phyloP scores from a whole-genome alignment of 2,329 filamentous ascomycete species.

The Nemania sp. region DNA sequence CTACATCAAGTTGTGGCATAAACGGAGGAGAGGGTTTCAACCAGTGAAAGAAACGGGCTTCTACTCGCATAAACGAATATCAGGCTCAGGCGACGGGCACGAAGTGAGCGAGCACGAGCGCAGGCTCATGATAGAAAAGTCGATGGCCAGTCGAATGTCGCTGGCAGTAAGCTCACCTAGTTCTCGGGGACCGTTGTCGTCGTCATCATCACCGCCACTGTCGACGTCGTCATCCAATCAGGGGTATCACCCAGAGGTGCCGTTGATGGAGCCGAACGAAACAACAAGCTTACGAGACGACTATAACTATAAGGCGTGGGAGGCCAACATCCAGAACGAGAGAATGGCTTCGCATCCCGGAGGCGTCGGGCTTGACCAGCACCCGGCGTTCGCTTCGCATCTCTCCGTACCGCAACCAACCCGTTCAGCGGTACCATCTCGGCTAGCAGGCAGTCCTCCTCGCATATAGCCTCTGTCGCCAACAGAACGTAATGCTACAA shows the following conservation, averaged over 20 bases:
- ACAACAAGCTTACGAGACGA: conserved; percentile 37
- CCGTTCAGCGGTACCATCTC: conserved; percentile 26
- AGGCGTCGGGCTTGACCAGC: conserved; percentile 25
- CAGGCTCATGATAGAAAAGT: conserved; percentile 39
- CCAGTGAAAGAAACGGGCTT: conserved; percentile 2
- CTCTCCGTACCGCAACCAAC: conserved; percentile 27
- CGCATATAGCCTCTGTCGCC: conserved; percentile 6
- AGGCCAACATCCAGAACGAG: conserved; percentile 41
- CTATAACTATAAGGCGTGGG: conserved; percentile 49
- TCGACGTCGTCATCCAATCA: conserved; percentile 7
- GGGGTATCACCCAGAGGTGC: conserved; percentile 16
- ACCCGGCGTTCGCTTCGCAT: conserved; percentile 35
- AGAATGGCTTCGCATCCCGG: conserved; percentile 31
- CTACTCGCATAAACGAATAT: conserved; percentile 21
- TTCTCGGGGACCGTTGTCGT: conserved; percentile 14
- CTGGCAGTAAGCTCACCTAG: conserved; percentile 14
- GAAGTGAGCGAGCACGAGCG: conserved; percentile 36
- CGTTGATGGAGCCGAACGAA: conserved; percentile 27
- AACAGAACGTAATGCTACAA: too few species aligned
- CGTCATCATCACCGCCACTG: neutral
- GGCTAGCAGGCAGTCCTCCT: neutral
- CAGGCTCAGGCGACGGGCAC: conserved; percentile 27
- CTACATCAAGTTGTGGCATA: conserved; percentile 26
- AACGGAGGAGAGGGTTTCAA: conserved; percentile 1
- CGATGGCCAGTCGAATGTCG: conserved; percentile 36